These are phyloP conservation scores for Osmozyma mogii DNA, from an alignment of 805 yeast species.

Conservation along the genomic window DNA sequence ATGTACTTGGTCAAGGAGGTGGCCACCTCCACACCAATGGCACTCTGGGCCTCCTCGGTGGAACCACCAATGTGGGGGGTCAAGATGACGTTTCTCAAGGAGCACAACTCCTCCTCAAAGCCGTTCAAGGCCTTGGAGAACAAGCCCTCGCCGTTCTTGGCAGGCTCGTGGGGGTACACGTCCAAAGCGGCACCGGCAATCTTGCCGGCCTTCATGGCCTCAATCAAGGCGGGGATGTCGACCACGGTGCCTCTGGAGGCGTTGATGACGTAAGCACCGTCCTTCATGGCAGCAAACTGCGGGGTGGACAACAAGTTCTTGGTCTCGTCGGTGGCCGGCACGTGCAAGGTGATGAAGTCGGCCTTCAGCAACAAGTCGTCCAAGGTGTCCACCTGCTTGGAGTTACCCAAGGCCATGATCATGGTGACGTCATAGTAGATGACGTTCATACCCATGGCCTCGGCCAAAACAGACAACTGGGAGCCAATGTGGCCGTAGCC, in stretches of 20 bases:
- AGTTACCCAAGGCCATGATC: conserved; percentile 96
- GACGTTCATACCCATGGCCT: conserved; percentile 96
- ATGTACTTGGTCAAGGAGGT: conserved; percentile 81
- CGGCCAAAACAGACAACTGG: conserved; percentile 93
- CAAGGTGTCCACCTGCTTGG: conserved; percentile 82
- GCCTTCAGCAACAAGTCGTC: conserved; percentile 73
- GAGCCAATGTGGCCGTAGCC: conserved; percentile 99
- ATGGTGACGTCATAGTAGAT: conserved; percentile 84
- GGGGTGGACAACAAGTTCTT: conserved; percentile 81
- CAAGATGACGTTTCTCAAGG: conserved; percentile 80
- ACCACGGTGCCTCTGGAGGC: conserved; percentile 98
- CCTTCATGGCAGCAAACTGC: conserved; percentile 93
- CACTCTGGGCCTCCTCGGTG: conserved; percentile 97
- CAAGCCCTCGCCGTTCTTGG: conserved; percentile 82
- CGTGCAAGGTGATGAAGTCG: conserved; percentile 90
- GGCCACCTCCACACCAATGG: conserved; percentile 94
- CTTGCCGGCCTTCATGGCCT: conserved; percentile 87
- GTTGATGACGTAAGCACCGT: conserved; percentile 88
- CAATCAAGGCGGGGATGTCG: conserved; percentile 88
- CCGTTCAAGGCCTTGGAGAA: conserved; percentile 67
- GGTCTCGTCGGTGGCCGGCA: conserved; percentile 91
- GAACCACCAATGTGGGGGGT: conserved; percentile 99
- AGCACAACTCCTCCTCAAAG: conserved; percentile 77
- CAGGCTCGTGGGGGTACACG: conserved; percentile 95
- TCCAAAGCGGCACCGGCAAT: conserved; percentile 96